Evolutionary conservation across 140 eudicot species (phyloP).

Genomic region (Cichorium intybus): DNA sequence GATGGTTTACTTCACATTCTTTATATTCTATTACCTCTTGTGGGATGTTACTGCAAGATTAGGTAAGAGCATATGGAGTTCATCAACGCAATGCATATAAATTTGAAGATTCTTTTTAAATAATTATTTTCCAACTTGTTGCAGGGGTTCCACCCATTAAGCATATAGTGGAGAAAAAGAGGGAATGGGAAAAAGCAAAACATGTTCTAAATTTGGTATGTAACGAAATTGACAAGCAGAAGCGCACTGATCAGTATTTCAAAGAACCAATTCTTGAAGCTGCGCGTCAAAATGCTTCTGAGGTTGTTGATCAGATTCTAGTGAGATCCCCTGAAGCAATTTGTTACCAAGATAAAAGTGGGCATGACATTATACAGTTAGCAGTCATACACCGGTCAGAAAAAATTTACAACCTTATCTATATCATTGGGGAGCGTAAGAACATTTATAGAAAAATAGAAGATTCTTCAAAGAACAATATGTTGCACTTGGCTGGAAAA

Average conservation of each 20-base stretch:
- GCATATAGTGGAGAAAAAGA: slow-evolving; percentile 6
- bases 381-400: slow-evolving; percentile 17
- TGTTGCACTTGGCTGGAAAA: slow-evolving; percentile 28
- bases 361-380: slow-evolving; percentile 14
- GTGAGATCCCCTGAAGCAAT: slow-evolving; percentile 13
- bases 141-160: not conserved
- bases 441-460: not conserved
- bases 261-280: slow-evolving; percentile 17
- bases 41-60: not conserved
- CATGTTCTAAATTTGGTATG: slow-evolving; percentile 10
- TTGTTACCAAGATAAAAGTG: not conserved
- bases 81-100: not conserved
- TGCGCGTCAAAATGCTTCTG: slow-evolving; percentile 12
- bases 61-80: not conserved
- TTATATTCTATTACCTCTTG: not conserved
- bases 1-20: not conserved
- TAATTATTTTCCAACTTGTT: not conserved
- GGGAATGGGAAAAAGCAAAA: slow-evolving; percentile 7
- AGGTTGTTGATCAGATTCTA: slow-evolving; percentile 29
- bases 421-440: slow-evolving; percentile 18
- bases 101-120: not conserved
- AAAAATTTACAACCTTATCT: slow-evolving; percentile 20
- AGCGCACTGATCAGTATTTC: not conserved
- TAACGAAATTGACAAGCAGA: not conserved
- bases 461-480: slow-evolving; percentile 11